phyloP scores from a whole-genome alignment of 2,329 filamentous ascomycete genomes.

The Sclerotinia minor region DNA sequence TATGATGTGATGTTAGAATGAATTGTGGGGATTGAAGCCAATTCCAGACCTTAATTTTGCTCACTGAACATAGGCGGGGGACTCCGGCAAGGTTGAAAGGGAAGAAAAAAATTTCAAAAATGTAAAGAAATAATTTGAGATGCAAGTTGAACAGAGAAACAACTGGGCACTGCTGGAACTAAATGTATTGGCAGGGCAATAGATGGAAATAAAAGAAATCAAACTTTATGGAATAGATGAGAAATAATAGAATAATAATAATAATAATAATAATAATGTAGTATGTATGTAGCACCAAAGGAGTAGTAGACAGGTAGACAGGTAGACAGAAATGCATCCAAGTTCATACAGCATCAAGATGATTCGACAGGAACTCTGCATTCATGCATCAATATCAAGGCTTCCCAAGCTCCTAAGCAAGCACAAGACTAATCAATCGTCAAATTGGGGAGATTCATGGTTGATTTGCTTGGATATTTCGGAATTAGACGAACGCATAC shows the following conservation, averaged over 20 bases:
- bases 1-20: constrained; percentile 25
- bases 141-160: constrained; percentile 11
- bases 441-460: neutral
- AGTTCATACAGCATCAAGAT: constrained; percentile 1
- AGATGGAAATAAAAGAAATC: constrained; percentile 9
- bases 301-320: neutral
- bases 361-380: constrained; percentile 1
- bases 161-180: constrained; percentile 12
- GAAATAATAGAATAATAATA: neutral
- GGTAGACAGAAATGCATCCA: neutral
- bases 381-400: constrained; percentile 7
- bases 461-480: constrained; percentile 7
- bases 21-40: constrained; percentile 22
- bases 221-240: neutral
- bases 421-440: constrained; percentile 3
- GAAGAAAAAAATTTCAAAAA: neutral
- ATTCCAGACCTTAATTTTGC: constrained; percentile 16
- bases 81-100: constrained; percentile 18
- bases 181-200: constrained; percentile 2
- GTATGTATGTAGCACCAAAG: neutral
- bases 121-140: constrained; percentile 3
- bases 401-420: constrained; percentile 6
- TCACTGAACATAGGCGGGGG: constrained; percentile 20
- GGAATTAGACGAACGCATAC: constrained; percentile 7
- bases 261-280: neutral